Evolutionary conservation across 106 monocot species (phyloP).

Genomic region (Cymbidium sinense): DNA sequence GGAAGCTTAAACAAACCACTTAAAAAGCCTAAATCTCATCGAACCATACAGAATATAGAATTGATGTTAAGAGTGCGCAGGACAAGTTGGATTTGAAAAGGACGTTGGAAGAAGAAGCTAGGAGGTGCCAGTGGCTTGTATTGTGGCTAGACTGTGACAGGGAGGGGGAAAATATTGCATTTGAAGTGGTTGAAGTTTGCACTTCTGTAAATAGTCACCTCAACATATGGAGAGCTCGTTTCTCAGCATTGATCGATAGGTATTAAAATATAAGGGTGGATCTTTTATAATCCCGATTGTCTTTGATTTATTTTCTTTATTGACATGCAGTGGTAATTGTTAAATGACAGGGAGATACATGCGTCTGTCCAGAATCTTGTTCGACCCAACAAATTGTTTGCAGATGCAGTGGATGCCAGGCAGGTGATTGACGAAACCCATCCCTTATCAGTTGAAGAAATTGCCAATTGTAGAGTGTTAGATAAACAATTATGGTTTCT

Average conservation of each 20-base stretch:
- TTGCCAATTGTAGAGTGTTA: background rate
- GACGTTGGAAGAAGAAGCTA: conserved; percentile 90
- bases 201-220: conserved; percentile 58
- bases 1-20: background rate
- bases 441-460: background rate
- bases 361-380: conserved; percentile 82
- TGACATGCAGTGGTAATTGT: background rate
- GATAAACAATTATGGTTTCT: background rate
- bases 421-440: conserved; percentile 43
- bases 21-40: background rate
- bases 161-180: conserved; percentile 99
- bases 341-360: conserved; percentile 76
- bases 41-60: background rate
- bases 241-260: conserved; percentile 95
- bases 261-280: background rate
- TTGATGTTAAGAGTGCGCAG: conserved; percentile 21
- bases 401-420: conserved; percentile 96
- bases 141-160: conserved; percentile 98
- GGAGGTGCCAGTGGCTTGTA: conserved; percentile 91
- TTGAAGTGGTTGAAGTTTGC: conserved; percentile 93
- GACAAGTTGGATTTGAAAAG: conserved; percentile 87
- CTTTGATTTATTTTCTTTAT: background rate
- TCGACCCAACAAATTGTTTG: conserved; percentile 78
- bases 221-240: conserved; percentile 87
- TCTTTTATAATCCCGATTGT: background rate